phyloP scores from a whole-genome alignment of 1,139 yeast genomes.

The Zhuliangozyma parablackwelliae region DNA sequence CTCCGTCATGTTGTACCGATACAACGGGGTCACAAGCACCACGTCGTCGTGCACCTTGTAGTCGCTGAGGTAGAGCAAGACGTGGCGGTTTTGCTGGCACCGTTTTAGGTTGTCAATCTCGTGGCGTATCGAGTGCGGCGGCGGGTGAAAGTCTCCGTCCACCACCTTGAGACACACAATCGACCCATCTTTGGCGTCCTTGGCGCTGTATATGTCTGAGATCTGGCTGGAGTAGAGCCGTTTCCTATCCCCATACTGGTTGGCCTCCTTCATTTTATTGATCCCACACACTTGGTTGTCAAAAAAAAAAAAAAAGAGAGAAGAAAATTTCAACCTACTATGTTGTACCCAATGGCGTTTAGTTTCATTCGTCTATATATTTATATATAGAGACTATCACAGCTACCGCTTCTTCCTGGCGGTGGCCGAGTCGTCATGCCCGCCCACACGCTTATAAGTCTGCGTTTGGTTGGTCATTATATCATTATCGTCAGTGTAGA shows the following conservation, averaged over 20 bases:
- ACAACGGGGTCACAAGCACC: constrained; percentile 30
- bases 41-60: constrained; percentile 29
- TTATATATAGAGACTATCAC: no score
- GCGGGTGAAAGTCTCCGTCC: constrained; percentile 31
- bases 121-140: constrained; percentile 36
- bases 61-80: constrained; percentile 21
- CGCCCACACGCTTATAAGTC: constrained; percentile 20
- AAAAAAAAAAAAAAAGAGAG: no score
- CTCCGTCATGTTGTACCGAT: constrained; percentile 23
- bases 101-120: constrained; percentile 27
- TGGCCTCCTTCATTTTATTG: constrained; percentile 6
- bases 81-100: constrained; percentile 16
- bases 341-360: no score
- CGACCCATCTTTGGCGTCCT: constrained; percentile 10
- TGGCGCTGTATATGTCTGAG: constrained; percentile 30
- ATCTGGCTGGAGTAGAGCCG: constrained; percentile 33
- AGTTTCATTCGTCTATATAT: no score
- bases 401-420: no score
- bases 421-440: not conserved
- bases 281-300: not conserved
- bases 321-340: no score
- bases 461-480: constrained; percentile 34
- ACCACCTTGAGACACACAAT: constrained; percentile 35
- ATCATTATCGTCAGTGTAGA: constrained; percentile 74
- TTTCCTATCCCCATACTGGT: constrained; percentile 16